These are phyloP conservation scores for Termitomyces sp. DNA, from an alignment of 768 basidiomycete species.

Conservation along the genomic window DNA sequence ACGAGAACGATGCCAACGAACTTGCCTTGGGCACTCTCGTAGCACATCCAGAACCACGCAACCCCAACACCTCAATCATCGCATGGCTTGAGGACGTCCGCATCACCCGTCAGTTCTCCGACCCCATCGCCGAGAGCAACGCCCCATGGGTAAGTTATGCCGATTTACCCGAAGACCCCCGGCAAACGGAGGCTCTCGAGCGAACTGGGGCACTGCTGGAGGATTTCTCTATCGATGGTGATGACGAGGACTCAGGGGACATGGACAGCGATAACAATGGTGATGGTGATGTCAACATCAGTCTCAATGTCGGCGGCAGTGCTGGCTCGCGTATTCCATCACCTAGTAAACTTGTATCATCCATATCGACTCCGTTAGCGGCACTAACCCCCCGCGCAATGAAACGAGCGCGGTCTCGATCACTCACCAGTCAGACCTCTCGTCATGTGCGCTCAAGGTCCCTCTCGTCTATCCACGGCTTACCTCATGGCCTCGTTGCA, in stretches of 20 bases:
- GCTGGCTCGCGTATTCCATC: constrained; percentile 7
- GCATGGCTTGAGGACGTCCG: constrained; percentile 40
- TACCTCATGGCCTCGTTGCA: not conserved
- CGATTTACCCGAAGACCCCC: constrained; percentile 12
- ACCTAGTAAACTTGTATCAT: constrained; percentile 7
- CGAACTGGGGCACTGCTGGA: constrained; percentile 8
- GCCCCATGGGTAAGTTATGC: constrained; percentile 7
- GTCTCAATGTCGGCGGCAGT: not conserved
- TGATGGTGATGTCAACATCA: not conserved
- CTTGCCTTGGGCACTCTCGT: constrained; percentile 24
- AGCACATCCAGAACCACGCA: constrained; percentile 20
- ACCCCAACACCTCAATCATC: constrained; percentile 29
- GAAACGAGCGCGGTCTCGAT: constrained; percentile 19
- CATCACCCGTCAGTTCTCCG: not conserved
- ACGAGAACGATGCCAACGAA: constrained; percentile 31
- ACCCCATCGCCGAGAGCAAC: constrained; percentile 16
- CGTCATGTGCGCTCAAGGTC: constrained; percentile 12
- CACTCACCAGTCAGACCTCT: constrained; percentile 8
- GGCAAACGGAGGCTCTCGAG: constrained; percentile 10
- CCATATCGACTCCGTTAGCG: constrained; percentile 7
- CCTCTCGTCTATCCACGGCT: constrained; percentile 3
- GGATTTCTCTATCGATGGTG: constrained; percentile 5
- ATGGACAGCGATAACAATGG: not conserved
- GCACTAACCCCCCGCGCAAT: constrained; percentile 10
- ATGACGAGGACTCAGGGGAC: constrained; percentile 3